These are phyloP conservation scores for Lentinula edodes DNA, from an alignment of 768 basidiomycete species.

Conservation along the genomic window DNA sequence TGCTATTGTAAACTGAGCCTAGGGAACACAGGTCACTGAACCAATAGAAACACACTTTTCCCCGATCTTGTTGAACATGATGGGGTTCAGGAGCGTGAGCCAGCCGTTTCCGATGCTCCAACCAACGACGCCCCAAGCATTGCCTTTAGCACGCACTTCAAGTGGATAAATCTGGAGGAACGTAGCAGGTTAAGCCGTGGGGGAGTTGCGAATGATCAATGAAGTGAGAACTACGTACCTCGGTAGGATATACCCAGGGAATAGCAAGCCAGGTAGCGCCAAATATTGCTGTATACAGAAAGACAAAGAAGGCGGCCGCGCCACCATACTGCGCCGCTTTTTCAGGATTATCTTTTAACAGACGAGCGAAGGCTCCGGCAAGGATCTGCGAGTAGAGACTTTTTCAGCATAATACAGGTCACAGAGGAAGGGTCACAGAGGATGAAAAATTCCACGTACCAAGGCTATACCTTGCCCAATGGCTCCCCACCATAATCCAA, in stretches of 20 bases:
- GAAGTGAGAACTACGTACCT: slow-evolving; percentile 11
- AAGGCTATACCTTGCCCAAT: slow-evolving; percentile 32
- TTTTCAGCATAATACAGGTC: neutral
- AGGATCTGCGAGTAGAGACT: slow-evolving; percentile 22
- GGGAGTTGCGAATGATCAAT: no score
- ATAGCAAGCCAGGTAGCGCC: slow-evolving; percentile 44
- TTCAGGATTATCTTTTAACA: slow-evolving; percentile 35
- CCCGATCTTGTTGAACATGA: slow-evolving; percentile 35
- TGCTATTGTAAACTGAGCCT: slow-evolving; percentile 19
- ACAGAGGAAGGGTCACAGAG: neutral
- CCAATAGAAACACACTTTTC: slow-evolving; percentile 21
- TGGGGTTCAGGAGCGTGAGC: slow-evolving; percentile 38
- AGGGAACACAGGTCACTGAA: neutral
- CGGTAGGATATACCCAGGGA: slow-evolving; percentile 30
- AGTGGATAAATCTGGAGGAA: slow-evolving; percentile 34
- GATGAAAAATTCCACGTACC: slow-evolving; percentile 9
- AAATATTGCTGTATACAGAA: slow-evolving; percentile 36
- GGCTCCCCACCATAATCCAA: slow-evolving; percentile 41
- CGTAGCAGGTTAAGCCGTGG: no score
- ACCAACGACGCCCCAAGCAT: slow-evolving; percentile 40
- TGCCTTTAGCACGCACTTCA: slow-evolving; percentile 38
- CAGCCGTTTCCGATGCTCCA: slow-evolving; percentile 40
- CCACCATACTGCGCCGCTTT: slow-evolving; percentile 33
- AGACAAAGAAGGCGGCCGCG: slow-evolving; percentile 38
- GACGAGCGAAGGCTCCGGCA: slow-evolving; percentile 34